phyloP scores from a whole-genome alignment of 768 basidiomycete species.

The Mycena galericulata region DNA sequence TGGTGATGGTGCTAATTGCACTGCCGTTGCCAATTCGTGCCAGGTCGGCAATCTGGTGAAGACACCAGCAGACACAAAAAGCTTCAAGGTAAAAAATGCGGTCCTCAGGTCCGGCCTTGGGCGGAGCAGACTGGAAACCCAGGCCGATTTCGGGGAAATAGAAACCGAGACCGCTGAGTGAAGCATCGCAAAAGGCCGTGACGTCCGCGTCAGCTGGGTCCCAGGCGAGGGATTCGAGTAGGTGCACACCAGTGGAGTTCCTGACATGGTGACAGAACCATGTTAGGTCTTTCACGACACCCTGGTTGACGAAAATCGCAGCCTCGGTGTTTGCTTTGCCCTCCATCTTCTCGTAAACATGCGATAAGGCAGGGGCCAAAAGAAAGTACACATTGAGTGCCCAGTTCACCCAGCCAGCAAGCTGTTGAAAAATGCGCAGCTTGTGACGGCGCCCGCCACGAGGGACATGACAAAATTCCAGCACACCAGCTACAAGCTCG shows the following conservation, averaged over 20 bases:
- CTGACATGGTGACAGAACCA: constrained; percentile 48
- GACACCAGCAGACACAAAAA: constrained; percentile 31
- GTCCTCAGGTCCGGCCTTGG: not conserved
- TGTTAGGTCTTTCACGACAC: constrained; percentile 36
- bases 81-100: constrained; percentile 46
- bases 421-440: constrained; percentile 43
- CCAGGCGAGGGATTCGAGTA: constrained; percentile 40
- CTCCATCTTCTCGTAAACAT: constrained; percentile 46
- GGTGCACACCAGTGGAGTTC: constrained; percentile 31
- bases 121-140: constrained; percentile 30
- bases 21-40: not conserved
- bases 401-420: constrained; percentile 57
- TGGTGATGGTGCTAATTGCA: constrained; percentile 11
- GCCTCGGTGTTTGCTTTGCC: constrained; percentile 36
- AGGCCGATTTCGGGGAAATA: constrained; percentile 30
- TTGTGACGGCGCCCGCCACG: constrained; percentile 21
- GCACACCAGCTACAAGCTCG: constrained; percentile 31
- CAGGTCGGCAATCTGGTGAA: constrained; percentile 5
- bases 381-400: constrained; percentile 50
- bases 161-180: constrained; percentile 31
- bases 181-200: constrained; percentile 40
- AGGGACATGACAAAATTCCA: constrained; percentile 12
- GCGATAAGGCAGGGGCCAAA: constrained; percentile 41
- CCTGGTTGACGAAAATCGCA: constrained; percentile 40
- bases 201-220: constrained; percentile 21